A percentile compares a stretch with the other conserved stretches of the same genome.
phyloP scores from a whole-genome alignment of 2,329 filamentous ascomycete genomes.

The Bimuria novae-zelandiae region DNA sequence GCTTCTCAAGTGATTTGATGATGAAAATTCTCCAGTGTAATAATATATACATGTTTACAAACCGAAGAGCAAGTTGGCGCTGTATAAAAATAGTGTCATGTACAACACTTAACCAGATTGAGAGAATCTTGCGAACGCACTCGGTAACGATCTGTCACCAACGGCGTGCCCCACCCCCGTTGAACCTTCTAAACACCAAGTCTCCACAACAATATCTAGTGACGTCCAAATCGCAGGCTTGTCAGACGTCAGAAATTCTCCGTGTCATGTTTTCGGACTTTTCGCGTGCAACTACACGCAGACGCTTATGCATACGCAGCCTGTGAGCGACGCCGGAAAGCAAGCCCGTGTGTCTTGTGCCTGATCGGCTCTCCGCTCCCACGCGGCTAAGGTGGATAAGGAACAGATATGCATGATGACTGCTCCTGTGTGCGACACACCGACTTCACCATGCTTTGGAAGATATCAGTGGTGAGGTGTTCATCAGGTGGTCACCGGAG shows the following conservation, averaged over 20 bases:
- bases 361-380: slow-evolving; percentile 6
- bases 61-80: neutral
- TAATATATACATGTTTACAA: neutral
- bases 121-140: slow-evolving; percentile 3
- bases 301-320: neutral
- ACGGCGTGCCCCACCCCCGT: neutral
- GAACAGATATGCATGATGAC: too few species aligned
- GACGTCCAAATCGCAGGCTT: neutral
- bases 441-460: neutral
- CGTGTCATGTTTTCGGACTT: slow-evolving; percentile 6
- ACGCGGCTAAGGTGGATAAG: slow-evolving; percentile 3
- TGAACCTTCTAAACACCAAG: neutral
- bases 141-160: neutral
- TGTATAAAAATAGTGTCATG: too few species aligned
- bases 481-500: slow-evolving; percentile 2
- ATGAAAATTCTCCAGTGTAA: neutral
- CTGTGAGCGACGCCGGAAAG: slow-evolving; percentile 9
- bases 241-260: neutral
- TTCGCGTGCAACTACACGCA: too few species aligned
- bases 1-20: neutral
- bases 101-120: neutral
- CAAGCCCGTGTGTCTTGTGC: slow-evolving; percentile 3
- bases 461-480: neutral
- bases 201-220: neutral
- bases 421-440: too few species aligned